Conservation (phyloP, 164 flowering plant species). For the Vitis riparia region DNA sequence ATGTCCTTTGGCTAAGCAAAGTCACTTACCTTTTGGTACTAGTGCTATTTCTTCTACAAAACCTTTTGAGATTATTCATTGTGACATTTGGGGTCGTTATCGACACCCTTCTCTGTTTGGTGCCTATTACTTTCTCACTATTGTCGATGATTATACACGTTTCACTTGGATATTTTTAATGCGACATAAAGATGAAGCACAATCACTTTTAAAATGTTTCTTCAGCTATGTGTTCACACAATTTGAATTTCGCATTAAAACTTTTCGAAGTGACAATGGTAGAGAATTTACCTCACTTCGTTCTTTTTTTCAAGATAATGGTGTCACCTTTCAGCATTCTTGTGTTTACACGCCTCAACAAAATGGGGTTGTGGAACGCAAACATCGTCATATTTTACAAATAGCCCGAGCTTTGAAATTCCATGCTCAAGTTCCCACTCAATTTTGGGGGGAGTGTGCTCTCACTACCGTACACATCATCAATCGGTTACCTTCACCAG, state of each 20-base stretch:
- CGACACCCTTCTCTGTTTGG: too few species aligned
- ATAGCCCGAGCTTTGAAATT: conserved; percentile 1
- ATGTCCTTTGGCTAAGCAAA: conserved; percentile 6
- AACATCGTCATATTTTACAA: conserved; percentile 2
- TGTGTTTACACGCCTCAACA: neutral
- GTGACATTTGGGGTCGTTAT: neutral
- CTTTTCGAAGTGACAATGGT: too few species aligned
- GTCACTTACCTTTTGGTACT: neutral
- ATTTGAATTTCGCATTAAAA: neutral
- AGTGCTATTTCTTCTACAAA: neutral
- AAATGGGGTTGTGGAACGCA: conserved; percentile 1
- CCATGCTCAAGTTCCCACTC: conserved; percentile 1
- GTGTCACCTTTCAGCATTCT: neutral
- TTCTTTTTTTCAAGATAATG: neutral
- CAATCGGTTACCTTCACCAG: neutral
- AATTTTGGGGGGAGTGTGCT: neutral
- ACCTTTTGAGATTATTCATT: neutral
- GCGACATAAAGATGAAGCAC: neutral
- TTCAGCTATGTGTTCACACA: neutral
- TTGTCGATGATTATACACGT: conserved; percentile 2
- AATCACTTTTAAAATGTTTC: conserved; percentile 4
- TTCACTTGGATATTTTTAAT: conserved; percentile 1
- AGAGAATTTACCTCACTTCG: too few species aligned
- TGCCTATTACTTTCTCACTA: neutral
- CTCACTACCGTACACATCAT: neutral